Evolutionary conservation across 2,329 filamentous ascomycete species (phyloP).

Genomic region (Lomentospora prolificans): DNA sequence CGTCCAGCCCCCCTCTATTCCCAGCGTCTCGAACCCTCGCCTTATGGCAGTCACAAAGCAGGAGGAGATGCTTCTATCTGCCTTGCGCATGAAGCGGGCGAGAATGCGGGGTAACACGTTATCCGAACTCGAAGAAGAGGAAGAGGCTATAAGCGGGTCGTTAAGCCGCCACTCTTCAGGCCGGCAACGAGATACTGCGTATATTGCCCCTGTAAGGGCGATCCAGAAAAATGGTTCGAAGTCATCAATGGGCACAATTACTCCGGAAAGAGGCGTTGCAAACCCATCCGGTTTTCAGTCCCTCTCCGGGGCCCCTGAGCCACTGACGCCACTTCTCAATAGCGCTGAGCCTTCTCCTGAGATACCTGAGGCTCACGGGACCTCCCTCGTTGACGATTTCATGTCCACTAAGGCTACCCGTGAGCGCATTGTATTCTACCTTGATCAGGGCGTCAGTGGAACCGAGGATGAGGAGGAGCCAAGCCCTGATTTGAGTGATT

Average conservation of each 20-base stretch:
- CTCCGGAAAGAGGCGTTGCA: neutral
- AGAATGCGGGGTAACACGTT: conserved; percentile 40
- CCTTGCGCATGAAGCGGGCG: conserved; percentile 45
- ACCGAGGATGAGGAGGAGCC: conserved; percentile 16
- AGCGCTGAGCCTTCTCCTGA: neutral
- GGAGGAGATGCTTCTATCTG: conserved; percentile 48
- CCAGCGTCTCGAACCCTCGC: conserved; percentile 25
- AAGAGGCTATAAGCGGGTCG: neutral
- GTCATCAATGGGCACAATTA: conserved; percentile 8
- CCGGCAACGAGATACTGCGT: neutral
- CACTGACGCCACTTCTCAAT: neutral
- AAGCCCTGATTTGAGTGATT: conserved; percentile 28
- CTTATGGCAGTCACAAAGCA: conserved; percentile 49
- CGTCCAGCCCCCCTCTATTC: conserved; percentile 28
- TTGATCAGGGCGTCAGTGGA: neutral
- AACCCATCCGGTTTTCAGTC: neutral
- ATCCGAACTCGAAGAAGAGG: conserved; percentile 30
- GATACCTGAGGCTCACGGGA: neutral
- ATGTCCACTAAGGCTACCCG: conserved; percentile 4
- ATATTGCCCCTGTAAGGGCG: conserved; percentile 7
- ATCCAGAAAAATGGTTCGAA: conserved; percentile 7
- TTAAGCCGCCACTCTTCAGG: neutral
- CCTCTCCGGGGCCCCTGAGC: neutral
- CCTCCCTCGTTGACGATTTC: neutral
- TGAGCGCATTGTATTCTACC: neutral